Evolutionary conservation across 2,329 filamentous ascomycete genomes (phyloP).

Genomic region (Colletotrichum shisoi): DNA sequence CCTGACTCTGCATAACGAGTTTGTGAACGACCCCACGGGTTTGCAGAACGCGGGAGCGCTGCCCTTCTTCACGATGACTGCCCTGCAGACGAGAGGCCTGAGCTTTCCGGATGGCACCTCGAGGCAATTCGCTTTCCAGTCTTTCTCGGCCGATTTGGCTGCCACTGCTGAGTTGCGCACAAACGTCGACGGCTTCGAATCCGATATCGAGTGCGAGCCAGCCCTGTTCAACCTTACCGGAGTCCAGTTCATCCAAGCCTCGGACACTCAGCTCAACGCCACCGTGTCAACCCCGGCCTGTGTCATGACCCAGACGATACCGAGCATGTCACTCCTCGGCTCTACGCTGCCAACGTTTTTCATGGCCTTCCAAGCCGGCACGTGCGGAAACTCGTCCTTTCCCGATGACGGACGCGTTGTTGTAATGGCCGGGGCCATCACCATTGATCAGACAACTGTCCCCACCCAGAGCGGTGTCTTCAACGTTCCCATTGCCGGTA

Average conservation of each 20-base stretch:
- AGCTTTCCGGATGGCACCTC: conserved; percentile 48
- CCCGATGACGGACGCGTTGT: conserved; percentile 43
- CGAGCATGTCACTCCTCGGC: conserved; percentile 33
- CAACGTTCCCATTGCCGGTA: conserved; percentile 40
- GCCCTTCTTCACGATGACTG: conserved; percentile 49
- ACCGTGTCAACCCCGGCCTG: conserved; percentile 43
- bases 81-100: conserved; percentile 44
- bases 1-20: conserved; percentile 44
- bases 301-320: conserved; percentile 41
- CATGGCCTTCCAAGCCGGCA: conserved; percentile 41
- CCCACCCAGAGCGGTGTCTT: conserved; percentile 8
- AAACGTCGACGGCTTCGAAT: conserved; percentile 49
- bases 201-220: conserved; percentile 46
- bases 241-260: conserved; percentile 40
- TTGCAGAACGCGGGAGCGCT: conserved; percentile 43
- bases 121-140: conserved; percentile 48
- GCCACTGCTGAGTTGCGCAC: conserved; percentile 44
- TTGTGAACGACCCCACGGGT: conserved; percentile 43
- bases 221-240: conserved; percentile 44
- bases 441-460: conserved; percentile 35
- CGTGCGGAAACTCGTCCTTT: conserved; percentile 39
- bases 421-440: conserved; percentile 41
- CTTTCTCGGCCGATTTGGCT: conserved; percentile 44
- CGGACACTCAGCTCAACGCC: conserved; percentile 44
- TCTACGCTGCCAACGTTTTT: conserved; percentile 40